Evolutionary conservation across 176 grass and related monocot genomes (phyloP), one percentile per base, ranked within the genome.

Genomic region (Triticum urartu): DNA sequence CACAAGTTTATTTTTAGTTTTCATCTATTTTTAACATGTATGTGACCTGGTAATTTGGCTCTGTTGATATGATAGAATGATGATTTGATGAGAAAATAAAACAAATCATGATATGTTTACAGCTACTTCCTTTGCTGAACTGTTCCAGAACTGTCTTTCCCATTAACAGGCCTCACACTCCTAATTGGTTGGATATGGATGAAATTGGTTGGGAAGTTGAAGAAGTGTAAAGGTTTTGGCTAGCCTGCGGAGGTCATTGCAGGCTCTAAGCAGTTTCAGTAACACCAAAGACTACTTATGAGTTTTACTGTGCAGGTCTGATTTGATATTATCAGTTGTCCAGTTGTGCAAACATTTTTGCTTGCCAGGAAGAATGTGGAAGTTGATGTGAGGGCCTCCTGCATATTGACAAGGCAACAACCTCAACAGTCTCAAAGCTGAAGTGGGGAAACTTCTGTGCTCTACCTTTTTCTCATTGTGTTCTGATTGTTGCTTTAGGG

Each of bases 271-370:
- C 80, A 89, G 90, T 91, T 88, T 86, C 91, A 84, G 76, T 90
- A 83, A 84, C 80, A 88, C 67, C 79, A 86, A 89, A 92, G 86
- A 74, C 80, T 89, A 91, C 89, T 92, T 92, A 90, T 83, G 85
- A 89, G 82, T 92, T 94, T 95, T 94, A 92, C 92, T 89, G 89
- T 92, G 92, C 90, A 91, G 92, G 83, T 94, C 94, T 94, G 91
- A 92, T 94, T 97, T 72, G 80, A 87, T 92, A 91, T 83, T 90
- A 50, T 86, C 76, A 82, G 82, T 87, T 92, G 80, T 94, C 87
- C 83, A 89, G 89, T 81, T 92, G 92, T 89, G 92, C 90, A 92
- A 90, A 92, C 79, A 89, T 86, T 88, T 93, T 90, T 88, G 89
- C 75, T 86, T 93, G 74, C 79, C 89, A 69, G 82, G 83, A 74